Evolutionary conservation across 2,329 filamentous ascomycete species (phyloP).

Genomic region (Emericellopsis cladophorae): DNA sequence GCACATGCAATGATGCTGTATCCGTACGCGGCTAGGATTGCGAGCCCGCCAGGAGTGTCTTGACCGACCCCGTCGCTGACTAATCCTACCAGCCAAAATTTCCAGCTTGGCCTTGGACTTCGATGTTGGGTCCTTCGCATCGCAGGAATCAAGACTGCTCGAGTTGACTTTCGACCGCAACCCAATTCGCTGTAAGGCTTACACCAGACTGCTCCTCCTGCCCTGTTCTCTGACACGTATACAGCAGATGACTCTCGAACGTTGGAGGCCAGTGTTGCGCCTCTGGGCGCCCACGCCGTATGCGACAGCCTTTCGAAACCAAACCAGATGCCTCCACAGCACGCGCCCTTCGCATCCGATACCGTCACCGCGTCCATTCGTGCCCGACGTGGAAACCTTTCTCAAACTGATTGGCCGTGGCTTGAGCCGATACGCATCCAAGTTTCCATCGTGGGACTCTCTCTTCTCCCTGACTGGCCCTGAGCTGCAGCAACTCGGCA

Average conservation of each 20-base stretch:
- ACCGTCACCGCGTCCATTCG: conserved; percentile 68
- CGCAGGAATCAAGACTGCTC: too few species aligned
- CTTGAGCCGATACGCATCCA: conserved; percentile 68
- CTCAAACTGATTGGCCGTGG: conserved; percentile 83
- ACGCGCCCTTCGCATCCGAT: conserved; percentile 24
- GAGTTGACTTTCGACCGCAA: not conserved
- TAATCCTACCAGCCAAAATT: too few species aligned
- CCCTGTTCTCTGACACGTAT: not conserved
- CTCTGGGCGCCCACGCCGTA: conserved; percentile 16
- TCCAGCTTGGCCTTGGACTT: too few species aligned
- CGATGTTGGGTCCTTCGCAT: too few species aligned
- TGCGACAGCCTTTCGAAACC: conserved; percentile 16
- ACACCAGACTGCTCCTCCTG: too few species aligned
- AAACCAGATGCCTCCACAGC: conserved; percentile 30
- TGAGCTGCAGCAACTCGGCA: conserved; percentile 70
- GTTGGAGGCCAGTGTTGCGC: conserved; percentile 17
- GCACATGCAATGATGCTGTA: too few species aligned
- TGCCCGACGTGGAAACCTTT: conserved; percentile 77
- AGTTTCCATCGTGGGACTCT: conserved; percentile 82
- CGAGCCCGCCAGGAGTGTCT: too few species aligned
- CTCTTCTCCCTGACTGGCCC: conserved; percentile 71
- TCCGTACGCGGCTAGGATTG: too few species aligned
- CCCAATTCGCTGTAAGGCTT: not conserved
- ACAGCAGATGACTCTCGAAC: conserved; percentile 16
- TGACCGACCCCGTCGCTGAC: too few species aligned